These are phyloP conservation scores for Lactarius tabidus DNA, from an alignment of 768 basidiomycete species.

Conservation along the genomic window DNA sequence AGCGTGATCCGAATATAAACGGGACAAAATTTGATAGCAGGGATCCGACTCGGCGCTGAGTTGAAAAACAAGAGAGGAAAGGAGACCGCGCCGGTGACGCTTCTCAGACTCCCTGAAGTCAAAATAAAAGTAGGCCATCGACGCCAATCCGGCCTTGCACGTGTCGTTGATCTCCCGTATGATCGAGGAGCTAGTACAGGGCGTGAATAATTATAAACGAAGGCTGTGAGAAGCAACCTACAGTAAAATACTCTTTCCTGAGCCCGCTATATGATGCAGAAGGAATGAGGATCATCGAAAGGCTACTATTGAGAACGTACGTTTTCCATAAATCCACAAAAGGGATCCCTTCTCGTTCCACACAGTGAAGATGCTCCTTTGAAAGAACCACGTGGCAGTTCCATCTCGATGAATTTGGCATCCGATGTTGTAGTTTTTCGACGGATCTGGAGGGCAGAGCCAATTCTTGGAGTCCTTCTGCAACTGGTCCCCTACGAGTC, in stretches of 20 bases:
- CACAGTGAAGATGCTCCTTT: neutral
- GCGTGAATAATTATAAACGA: neutral
- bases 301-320: neutral
- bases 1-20: conserved; percentile 2
- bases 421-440: conserved; percentile 1
- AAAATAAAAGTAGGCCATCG: conserved; percentile 9
- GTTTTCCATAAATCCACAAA: conserved; percentile 9
- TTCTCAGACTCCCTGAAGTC: conserved; percentile 10
- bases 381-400: conserved; percentile 1
- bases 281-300: neutral
- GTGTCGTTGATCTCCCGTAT: neutral
- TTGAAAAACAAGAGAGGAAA: conserved; percentile 4
- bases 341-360: neutral
- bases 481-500: neutral
- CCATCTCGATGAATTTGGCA: neutral
- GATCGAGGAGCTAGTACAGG: neutral
- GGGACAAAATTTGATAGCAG: neutral
- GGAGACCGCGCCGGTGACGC: neutral
- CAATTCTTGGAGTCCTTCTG: neutral
- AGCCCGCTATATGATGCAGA: neutral
- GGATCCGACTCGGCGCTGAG: neutral
- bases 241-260: conserved; percentile 9
- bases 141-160: neutral
- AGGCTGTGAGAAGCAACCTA: neutral
- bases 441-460: conserved; percentile 15